Conservation (phyloP, 352 stramenopile genomes). For the Globisporangium abappressorium region DNA sequence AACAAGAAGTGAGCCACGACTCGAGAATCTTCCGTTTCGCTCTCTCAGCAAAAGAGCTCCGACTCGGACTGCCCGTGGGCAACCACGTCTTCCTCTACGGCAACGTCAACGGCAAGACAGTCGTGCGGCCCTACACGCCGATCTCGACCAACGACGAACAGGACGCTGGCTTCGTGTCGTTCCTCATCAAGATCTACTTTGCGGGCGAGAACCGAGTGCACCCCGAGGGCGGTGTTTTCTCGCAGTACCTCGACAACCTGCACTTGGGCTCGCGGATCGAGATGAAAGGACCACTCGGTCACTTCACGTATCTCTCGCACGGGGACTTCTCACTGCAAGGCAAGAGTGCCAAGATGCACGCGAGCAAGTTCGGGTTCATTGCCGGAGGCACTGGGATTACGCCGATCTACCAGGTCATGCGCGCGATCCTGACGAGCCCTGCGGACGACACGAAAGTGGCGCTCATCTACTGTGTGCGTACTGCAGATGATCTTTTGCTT, state of each 20-base stretch:
- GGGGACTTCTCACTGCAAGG: constrained; percentile 32
- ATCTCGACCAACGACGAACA: constrained; percentile 77
- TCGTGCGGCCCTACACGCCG: constrained; percentile 90
- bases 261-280: constrained; percentile 83
- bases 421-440: constrained; percentile 67
- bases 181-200: constrained; percentile 92
- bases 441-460: constrained; percentile 41
- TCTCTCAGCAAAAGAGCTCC: constrained; percentile 65
- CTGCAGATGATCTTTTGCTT: constrained; percentile 91
- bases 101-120: constrained; percentile 69
- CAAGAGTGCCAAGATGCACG: constrained; percentile 20
- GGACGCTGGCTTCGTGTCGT: constrained; percentile 85
- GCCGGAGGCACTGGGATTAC: constrained; percentile 55
- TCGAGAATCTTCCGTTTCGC: constrained; percentile 86
- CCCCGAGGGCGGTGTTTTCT: constrained; percentile 85
- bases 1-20: constrained; percentile 68
- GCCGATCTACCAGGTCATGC: constrained; percentile 66
- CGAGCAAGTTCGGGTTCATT: constrained; percentile 45
- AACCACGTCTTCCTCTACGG: constrained; percentile 90
- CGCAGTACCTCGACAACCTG: constrained; percentile 80
- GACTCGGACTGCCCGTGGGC: constrained; percentile 85
- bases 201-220: constrained; percentile 68
- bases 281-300: constrained; percentile 79
- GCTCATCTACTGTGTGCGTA: constrained; percentile 84
- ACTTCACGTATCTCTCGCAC: constrained; percentile 48